Conservation (phyloP, 129 eudicot species). For the Arctium lappa region DNA sequence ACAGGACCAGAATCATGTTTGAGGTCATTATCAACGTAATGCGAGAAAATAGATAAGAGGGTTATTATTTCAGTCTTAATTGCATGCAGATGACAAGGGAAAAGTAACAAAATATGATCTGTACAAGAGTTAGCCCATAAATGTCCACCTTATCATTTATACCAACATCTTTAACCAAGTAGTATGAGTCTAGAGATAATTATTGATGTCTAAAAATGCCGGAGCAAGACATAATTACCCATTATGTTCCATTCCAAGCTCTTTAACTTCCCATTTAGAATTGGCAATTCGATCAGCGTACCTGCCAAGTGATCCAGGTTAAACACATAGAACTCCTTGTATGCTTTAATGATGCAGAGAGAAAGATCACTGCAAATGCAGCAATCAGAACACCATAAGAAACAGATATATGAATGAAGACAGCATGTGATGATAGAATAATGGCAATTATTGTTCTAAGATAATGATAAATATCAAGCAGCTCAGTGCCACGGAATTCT, state of each 20-base stretch:
- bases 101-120: not conserved
- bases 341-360: not conserved
- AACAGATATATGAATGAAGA: not conserved
- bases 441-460: not conserved
- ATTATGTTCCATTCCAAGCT: constrained; percentile 92
- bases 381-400: not conserved
- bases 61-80: not conserved
- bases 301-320: constrained; percentile 52
- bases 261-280: constrained; percentile 99
- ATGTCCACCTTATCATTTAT: not conserved
- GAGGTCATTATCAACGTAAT: not conserved
- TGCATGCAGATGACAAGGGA: not conserved
- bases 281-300: constrained; percentile 89
- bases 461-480: not conserved
- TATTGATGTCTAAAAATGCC: not conserved
- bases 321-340: constrained; percentile 9
- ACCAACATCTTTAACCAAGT: constrained; percentile 12
- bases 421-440: not conserved
- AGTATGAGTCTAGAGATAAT: not conserved
- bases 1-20: not conserved
- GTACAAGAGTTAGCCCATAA: not conserved
- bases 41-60: not conserved
- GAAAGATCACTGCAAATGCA: not conserved
- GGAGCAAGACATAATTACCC: constrained; percentile 48
- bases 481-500: not conserved